These are phyloP conservation scores for Aspergillus eucalypticola DNA, from an alignment of 2,329 filamentous ascomycete species.

Conservation along the genomic window DNA sequence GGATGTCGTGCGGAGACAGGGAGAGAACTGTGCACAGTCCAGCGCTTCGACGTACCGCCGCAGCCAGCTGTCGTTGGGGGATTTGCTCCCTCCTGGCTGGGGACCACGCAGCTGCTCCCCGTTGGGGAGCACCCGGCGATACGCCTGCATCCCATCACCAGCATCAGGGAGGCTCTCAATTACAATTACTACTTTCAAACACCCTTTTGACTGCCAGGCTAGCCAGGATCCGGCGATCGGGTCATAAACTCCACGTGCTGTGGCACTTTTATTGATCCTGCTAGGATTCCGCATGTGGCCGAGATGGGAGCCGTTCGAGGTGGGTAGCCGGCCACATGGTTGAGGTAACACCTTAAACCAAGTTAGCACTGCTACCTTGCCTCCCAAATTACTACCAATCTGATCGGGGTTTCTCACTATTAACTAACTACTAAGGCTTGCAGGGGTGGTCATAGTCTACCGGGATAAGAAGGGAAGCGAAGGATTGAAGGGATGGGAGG, in stretches of 20 bases:
- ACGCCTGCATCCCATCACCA: neutral
- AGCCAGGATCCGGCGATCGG: slow-evolving; percentile 20
- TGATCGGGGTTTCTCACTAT: neutral
- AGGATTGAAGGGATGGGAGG: neutral
- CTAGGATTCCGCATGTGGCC: slow-evolving; percentile 11
- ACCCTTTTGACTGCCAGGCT: slow-evolving; percentile 4
- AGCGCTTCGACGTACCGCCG: slow-evolving; percentile 7
- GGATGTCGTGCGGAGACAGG: neutral
- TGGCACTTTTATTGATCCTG: slow-evolving; percentile 24
- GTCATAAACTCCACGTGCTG: slow-evolving; percentile 19
- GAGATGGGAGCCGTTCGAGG: neutral
- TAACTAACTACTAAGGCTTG: neutral
- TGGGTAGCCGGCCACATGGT: slow-evolving; percentile 10
- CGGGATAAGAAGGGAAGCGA: neutral
- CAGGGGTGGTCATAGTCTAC: neutral
- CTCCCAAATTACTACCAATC: neutral
- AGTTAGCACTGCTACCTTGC: neutral
- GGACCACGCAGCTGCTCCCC: neutral
- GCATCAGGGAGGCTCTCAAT: neutral
- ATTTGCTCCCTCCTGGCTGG: neutral
- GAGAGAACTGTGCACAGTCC: slow-evolving; percentile 8
- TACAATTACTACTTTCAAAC: slow-evolving; percentile 4
- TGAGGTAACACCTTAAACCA: neutral
- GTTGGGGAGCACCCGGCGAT: neutral
- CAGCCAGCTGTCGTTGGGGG: neutral